Conservation (phyloP, 345 rosid genomes). For the Clausena lansium region DNA sequence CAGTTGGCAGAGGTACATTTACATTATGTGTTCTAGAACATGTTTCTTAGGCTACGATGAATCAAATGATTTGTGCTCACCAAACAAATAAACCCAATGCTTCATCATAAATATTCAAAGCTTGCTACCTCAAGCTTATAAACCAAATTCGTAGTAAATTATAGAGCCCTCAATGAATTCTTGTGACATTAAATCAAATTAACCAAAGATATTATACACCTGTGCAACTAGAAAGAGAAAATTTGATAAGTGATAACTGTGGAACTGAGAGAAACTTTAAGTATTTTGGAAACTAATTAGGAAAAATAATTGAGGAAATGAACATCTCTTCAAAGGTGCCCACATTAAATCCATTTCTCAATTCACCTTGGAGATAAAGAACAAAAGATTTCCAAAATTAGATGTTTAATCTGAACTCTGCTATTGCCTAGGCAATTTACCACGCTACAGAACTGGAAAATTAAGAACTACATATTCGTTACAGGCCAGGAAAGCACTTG, state of each 20-base stretch:
- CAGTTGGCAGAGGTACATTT: background rate
- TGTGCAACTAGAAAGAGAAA: background rate
- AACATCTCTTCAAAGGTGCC: background rate
- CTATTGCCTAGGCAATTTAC: background rate
- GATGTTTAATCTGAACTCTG: background rate
- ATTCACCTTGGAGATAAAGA: no score
- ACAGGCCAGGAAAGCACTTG: background rate
- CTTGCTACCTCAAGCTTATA: background rate
- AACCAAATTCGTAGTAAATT: background rate
- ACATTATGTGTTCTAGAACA: no score
- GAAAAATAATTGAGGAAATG: background rate
- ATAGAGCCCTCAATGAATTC: background rate
- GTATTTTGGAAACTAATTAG: background rate
- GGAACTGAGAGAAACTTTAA: background rate
- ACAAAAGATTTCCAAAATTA: background rate
- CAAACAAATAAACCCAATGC: no score
- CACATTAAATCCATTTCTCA: no score
- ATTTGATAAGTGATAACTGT: background rate
- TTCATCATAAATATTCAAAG: background rate
- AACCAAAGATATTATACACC: background rate
- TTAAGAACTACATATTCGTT: background rate
- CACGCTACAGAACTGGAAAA: background rate
- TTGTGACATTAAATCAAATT: background rate
- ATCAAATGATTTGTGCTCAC: background rate
- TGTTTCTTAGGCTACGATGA: background rate